Conservation (phyloP, 192 early-diverging fungal species). For the Backusella mclennaniae region DNA sequence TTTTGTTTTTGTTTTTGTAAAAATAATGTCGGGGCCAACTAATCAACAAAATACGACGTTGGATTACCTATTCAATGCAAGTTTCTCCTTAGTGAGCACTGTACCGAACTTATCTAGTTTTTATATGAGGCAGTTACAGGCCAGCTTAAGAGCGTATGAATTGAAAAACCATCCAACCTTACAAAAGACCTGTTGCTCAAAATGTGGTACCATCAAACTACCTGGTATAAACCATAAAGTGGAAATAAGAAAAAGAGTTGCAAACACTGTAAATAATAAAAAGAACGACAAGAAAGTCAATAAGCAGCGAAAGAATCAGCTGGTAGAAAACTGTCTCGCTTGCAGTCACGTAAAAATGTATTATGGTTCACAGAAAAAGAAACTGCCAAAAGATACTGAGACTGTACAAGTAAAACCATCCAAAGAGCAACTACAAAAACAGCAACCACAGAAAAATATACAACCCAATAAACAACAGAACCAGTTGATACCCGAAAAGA, state of each 20-base stretch:
- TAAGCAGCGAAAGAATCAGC: not conserved
- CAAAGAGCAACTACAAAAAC: not conserved
- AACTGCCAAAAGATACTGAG: not conserved
- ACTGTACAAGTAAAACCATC: not conserved
- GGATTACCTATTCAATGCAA: not conserved
- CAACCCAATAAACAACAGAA: not conserved
- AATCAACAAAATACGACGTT: not conserved
- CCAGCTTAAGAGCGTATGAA: not conserved
- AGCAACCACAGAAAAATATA: not conserved
- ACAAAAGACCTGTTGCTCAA: not conserved
- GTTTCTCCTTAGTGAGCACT: not conserved
- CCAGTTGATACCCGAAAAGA: not conserved
- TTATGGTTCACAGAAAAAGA: not conserved
- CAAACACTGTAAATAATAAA: not conserved
- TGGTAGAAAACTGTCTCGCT: not conserved
- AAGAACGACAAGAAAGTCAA: not conserved
- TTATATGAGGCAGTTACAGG: not conserved
- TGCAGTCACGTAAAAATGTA: not conserved
- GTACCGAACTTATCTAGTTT: not conserved
- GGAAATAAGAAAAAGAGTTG: not conserved
- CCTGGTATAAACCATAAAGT: not conserved
- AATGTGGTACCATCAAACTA: not conserved
- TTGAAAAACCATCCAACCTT: not conserved
- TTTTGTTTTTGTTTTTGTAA: not conserved
- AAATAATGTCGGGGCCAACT: not conserved